Evolutionary conservation across 768 basidiomycete genomes (phyloP).

Genomic region (Mycena kentingensis): DNA sequence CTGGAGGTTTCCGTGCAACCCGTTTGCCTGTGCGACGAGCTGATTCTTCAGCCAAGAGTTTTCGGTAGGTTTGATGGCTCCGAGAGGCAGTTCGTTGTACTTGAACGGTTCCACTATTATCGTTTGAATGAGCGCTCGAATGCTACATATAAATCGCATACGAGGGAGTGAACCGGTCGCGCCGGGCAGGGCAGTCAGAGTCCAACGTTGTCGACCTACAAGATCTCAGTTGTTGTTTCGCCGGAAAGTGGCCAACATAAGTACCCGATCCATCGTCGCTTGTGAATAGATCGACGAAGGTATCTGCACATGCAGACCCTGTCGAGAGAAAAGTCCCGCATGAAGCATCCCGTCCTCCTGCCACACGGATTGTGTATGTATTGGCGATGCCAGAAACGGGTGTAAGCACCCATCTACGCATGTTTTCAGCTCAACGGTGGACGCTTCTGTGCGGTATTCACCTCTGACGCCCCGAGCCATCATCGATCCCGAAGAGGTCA

Average conservation of each 20-base stretch:
- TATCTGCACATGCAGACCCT: constrained; percentile 11
- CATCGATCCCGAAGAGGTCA: constrained; percentile 10
- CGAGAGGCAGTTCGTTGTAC: constrained; percentile 18
- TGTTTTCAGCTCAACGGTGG: too few species aligned
- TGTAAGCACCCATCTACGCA: constrained; percentile 12
- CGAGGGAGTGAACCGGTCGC: constrained; percentile 9
- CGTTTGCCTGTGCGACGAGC: constrained; percentile 13
- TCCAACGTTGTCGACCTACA: constrained; percentile 21
- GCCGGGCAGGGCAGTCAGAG: constrained; percentile 7
- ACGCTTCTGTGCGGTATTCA: neutral
- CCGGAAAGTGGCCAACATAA: neutral
- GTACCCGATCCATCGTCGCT: constrained; percentile 17
- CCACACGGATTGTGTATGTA: constrained; percentile 13
- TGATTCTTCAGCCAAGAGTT: constrained; percentile 16
- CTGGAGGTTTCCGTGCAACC: constrained; percentile 18
- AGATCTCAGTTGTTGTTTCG: too few species aligned
- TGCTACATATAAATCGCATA: neutral
- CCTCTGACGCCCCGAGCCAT: constrained; percentile 19
- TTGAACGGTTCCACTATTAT: constrained; percentile 13
- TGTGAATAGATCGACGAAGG: constrained; percentile 16
- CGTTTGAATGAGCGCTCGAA: neutral
- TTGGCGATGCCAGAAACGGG: constrained; percentile 16
- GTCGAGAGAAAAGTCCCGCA: constrained; percentile 19
- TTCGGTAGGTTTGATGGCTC: constrained; percentile 15
- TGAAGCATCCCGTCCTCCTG: constrained; percentile 11